A percentile compares a stretch with the other conserved stretches of the same genome.
Conservation (phyloP, 2,329 filamentous ascomycete species). For the Aureobasidium sp. region DNA sequence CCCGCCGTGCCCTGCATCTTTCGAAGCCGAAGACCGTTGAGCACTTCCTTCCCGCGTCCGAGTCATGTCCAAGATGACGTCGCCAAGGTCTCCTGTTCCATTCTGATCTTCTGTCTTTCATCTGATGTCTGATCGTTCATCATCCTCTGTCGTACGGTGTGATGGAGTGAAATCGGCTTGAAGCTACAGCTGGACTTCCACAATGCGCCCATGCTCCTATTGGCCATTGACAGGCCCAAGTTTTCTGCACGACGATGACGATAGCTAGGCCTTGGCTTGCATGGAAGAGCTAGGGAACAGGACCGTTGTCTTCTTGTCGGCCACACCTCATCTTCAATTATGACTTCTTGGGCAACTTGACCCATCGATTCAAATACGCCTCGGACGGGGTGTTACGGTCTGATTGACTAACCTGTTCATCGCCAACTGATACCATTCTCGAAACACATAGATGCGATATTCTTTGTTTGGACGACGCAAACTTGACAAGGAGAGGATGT, state of each 20-base stretch:
- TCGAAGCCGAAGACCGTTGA: conserved; percentile 10
- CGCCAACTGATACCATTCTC: too few species aligned
- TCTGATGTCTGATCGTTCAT: background rate
- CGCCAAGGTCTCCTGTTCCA: background rate
- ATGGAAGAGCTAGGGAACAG: background rate
- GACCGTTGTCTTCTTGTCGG: background rate
- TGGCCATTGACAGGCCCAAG: background rate
- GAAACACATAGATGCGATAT: too few species aligned
- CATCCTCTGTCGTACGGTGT: background rate
- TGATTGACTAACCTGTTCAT: too few species aligned
- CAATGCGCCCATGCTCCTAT: too few species aligned
- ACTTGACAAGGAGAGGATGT: too few species aligned
- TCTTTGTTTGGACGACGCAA: too few species aligned
- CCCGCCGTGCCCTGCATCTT: background rate
- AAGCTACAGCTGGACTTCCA: background rate
- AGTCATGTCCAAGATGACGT: background rate
- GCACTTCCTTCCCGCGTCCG: background rate
- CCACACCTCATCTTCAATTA: background rate
- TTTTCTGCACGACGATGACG: background rate
- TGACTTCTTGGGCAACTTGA: background rate
- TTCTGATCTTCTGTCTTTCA: background rate
- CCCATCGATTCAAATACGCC: too few species aligned
- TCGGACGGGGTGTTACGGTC: too few species aligned
- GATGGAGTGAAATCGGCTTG: too few species aligned
- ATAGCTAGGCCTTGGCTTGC: background rate